A percentile compares a stretch with the other conserved stretches of the same genome.
Conservation (phyloP, 1,284 basidiomycete genomes). For the Ustilago loliicola region DNA sequence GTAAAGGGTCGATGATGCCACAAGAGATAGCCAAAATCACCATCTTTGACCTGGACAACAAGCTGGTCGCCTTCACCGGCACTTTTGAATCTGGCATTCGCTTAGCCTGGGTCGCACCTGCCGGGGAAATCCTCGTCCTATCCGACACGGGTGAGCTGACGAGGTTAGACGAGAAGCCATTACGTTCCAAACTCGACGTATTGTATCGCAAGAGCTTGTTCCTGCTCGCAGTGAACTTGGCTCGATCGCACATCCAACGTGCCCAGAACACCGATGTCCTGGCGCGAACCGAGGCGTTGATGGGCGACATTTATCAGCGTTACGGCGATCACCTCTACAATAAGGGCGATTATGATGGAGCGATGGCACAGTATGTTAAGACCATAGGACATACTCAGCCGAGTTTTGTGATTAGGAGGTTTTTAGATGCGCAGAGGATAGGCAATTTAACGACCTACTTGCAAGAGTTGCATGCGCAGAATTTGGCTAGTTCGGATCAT, state of each 20-base stretch:
- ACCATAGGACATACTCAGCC: conserved; percentile 91
- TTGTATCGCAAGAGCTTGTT: conserved; percentile 65
- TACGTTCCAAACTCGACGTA: conserved; percentile 63
- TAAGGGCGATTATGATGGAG: conserved; percentile 91
- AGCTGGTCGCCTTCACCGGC: conserved; percentile 81
- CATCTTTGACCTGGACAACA: conserved; percentile 92
- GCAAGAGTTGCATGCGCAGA: conserved; percentile 90
- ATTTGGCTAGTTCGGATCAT: conserved; percentile 94
- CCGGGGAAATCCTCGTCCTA: conserved; percentile 59
- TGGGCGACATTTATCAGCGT: conserved; percentile 72
- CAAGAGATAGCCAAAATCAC: conserved; percentile 78
- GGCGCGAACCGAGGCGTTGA: conserved; percentile 52
- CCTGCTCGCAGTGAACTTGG: conserved; percentile 63
- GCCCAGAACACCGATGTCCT: conserved; percentile 38
- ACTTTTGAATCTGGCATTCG: conserved; percentile 61
- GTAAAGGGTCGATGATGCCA: conserved; percentile 21
- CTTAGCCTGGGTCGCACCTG: conserved; percentile 35
- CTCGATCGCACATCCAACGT: conserved; percentile 54
- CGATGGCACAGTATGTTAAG: conserved; percentile 91
- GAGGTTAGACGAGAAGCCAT: conserved; percentile 59
- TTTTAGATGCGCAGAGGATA: conserved; percentile 94
- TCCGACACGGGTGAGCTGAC: conserved; percentile 50
- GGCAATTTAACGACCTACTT: conserved; percentile 94
- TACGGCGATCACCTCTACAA: conserved; percentile 93
- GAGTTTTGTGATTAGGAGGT: conserved; percentile 96